These are phyloP conservation scores for Physcomitrium patens DNA, from an alignment of 225 moss, liverwort and hornwort species.

Conservation along the genomic window DNA sequence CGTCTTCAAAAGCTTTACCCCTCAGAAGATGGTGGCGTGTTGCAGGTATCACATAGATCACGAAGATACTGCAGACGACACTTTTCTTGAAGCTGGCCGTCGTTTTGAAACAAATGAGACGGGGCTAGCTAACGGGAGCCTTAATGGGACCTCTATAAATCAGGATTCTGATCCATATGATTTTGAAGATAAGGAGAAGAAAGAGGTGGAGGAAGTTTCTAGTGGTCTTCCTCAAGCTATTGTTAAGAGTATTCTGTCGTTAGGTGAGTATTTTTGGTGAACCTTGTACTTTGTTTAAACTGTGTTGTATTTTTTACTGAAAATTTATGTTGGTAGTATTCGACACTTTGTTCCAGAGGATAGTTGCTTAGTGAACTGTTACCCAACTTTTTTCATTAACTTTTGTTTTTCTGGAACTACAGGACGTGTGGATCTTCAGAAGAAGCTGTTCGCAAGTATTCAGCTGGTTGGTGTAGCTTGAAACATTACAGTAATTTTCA, in stretches of 20 bases:
- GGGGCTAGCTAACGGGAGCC: constrained; percentile 52
- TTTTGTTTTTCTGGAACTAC: constrained; percentile 30
- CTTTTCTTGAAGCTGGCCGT: constrained; percentile 64
- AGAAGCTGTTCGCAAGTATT: constrained; percentile 96
- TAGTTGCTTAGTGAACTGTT: not conserved
- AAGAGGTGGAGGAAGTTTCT: constrained; percentile 62
- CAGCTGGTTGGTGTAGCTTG: constrained; percentile 70
- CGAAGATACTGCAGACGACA: constrained; percentile 87
- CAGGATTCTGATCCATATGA: constrained; percentile 66
- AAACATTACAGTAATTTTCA: not conserved
- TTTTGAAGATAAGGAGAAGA: constrained; percentile 57
- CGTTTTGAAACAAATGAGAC: constrained; percentile 66
- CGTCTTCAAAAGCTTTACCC: not conserved
- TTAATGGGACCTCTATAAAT: constrained; percentile 59
- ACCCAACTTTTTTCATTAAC: constrained; percentile 12
- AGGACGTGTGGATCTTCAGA: constrained; percentile 94
- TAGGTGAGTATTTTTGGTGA: constrained; percentile 48
- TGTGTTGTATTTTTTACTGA: too few relatives aligned
- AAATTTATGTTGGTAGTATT: not conserved
- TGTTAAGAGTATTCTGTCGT: constrained; percentile 84
- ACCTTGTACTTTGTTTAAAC: not conserved
- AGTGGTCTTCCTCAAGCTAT: constrained; percentile 87
- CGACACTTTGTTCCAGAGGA: not conserved
- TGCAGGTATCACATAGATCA: constrained; percentile 87
- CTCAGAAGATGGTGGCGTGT: constrained; percentile 17